A percentile compares a stretch with the other conserved stretches of the same genome.
These are phyloP conservation scores for Fragaria iinumae DNA, from an alignment of 306 rosid genomes.

Conservation along the genomic window DNA sequence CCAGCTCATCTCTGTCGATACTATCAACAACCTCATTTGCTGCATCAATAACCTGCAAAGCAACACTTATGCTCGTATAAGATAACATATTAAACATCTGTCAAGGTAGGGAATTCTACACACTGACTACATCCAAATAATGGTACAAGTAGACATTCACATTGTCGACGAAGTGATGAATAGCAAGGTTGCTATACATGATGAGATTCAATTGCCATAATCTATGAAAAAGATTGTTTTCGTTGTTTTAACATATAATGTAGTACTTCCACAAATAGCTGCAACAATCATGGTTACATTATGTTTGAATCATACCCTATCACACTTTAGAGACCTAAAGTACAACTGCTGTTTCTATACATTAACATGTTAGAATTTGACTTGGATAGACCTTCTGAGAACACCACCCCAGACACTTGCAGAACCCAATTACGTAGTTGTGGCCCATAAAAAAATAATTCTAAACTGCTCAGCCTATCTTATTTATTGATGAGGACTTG, in stretches of 20 bases:
- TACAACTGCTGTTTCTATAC: neutral
- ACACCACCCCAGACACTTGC: neutral
- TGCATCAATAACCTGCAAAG: slow-evolving; percentile 74
- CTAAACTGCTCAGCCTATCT: neutral
- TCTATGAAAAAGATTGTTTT: neutral
- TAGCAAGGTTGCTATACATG: neutral
- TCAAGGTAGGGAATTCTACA: neutral
- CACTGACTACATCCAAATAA: neutral
- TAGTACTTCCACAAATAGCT: neutral
- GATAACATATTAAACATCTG: neutral
- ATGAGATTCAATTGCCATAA: neutral
- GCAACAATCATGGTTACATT: neutral
- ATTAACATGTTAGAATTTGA: neutral
- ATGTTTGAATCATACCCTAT: neutral
- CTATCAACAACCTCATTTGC: slow-evolving; percentile 80
- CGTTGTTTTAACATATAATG: neutral
- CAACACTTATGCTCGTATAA: neutral
- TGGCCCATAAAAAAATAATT: neutral
- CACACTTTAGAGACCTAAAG: neutral
- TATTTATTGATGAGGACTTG: neutral
- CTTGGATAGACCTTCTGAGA: neutral
- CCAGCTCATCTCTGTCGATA: slow-evolving; percentile 75
- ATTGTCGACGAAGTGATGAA: neutral
- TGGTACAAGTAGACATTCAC: neutral
- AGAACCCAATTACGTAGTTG: neutral